Evolutionary conservation across 371 early-diverging fungal species (phyloP).

Genomic region (Mucor racemosus): DNA sequence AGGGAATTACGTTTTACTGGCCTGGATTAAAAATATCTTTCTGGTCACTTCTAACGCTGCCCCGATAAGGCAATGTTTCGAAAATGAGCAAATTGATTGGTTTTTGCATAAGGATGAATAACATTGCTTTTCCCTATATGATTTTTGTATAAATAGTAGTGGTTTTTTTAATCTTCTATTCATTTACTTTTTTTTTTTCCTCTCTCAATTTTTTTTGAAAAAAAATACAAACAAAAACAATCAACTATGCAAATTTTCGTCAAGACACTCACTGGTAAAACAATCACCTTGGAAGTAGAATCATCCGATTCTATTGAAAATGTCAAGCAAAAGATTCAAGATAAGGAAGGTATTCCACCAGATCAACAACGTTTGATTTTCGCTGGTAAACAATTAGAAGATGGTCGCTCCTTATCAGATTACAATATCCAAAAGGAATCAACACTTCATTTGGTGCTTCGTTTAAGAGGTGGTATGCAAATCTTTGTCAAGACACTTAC

Average conservation of each 20-base stretch:
- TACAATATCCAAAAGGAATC: constrained; percentile 91
- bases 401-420: constrained; percentile 68
- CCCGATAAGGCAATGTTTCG: constrained; percentile 17
- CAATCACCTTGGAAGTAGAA: constrained; percentile 93
- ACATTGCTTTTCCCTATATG: constrained; percentile 8
- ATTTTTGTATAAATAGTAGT: constrained; percentile 6
- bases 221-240: constrained; percentile 3
- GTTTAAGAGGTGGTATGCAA: constrained; percentile 87
- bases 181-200: neutral
- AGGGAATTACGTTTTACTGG: neutral
- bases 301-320: constrained; percentile 95
- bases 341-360: constrained; percentile 97
- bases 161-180: neutral
- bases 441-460: constrained; percentile 93
- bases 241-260: constrained; percentile 72
- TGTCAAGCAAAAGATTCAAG: constrained; percentile 94
- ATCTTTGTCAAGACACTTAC: constrained; percentile 82
- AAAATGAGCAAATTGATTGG: constrained; percentile 16
- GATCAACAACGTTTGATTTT: constrained; percentile 99
- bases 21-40: neutral
- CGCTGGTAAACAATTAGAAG: constrained; percentile 96
- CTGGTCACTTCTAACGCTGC: constrained; percentile 12
- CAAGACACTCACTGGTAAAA: constrained; percentile 83
- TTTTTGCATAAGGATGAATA: constrained; percentile 14
- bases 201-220: neutral